Evolutionary conservation across 2,329 filamentous ascomycete species (phyloP).

Genomic region (Stromatinia cepivora): DNA sequence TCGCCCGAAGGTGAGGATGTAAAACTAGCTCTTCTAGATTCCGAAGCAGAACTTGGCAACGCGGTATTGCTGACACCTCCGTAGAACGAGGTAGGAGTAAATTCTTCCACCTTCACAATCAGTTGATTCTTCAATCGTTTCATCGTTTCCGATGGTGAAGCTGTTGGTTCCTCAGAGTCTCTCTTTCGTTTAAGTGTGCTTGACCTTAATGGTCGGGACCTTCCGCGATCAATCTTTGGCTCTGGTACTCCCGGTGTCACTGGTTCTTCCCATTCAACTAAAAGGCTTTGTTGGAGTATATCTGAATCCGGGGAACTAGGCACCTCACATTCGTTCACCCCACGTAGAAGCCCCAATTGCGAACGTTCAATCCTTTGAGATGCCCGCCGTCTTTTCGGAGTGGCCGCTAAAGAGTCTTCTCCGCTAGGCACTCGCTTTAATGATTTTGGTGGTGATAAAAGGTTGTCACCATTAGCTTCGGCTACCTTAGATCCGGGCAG

Average conservation of each 20-base stretch:
- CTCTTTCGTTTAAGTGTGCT: slow-evolving; percentile 34
- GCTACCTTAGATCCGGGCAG: not conserved
- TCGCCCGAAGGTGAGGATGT: slow-evolving; percentile 28
- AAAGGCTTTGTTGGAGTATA: not conserved
- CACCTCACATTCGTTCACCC: not conserved
- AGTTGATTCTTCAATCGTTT: slow-evolving; percentile 22
- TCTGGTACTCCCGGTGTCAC: not conserved
- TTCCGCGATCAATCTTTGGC: slow-evolving; percentile 4
- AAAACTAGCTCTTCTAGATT: slow-evolving; percentile 24
- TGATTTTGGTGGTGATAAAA: not conserved
- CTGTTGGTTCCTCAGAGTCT: slow-evolving; percentile 24
- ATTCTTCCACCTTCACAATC: slow-evolving; percentile 27
- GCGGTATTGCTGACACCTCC: slow-evolving; percentile 16
- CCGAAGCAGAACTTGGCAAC: slow-evolving; percentile 25
- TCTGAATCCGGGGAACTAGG: not conserved
- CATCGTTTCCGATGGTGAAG: slow-evolving; percentile 18
- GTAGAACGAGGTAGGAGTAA: not conserved
- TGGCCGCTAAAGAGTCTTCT: not conserved
- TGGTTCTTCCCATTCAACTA: not conserved
- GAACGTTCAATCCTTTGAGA: not conserved
- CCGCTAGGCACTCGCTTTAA: slow-evolving; percentile 6
- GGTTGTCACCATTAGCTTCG: not conserved
- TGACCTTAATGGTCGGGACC: slow-evolving; percentile 1
- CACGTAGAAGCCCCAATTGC: not conserved
- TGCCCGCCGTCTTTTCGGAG: not conserved